Evolutionary conservation across 352 stramenopile species (phyloP), one percentile per base, ranked within the genome.

Genomic region (Phytophthora kernoviae): DNA sequence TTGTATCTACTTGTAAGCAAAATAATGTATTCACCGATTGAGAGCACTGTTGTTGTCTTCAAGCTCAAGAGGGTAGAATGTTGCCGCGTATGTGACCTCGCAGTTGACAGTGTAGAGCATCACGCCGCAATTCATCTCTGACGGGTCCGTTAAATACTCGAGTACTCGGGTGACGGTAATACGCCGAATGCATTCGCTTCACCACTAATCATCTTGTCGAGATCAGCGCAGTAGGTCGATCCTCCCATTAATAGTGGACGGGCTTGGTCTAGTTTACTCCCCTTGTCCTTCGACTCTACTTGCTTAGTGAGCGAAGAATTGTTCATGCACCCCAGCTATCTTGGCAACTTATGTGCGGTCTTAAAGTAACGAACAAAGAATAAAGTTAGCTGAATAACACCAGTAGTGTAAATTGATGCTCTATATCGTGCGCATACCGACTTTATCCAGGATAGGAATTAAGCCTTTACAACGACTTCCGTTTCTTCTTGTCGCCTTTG

Each of bases 1-100:
- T 22, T 47, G 2, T 11, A n/a, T 12, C 39, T 5, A 22, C n/a
- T 5, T 15, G n/a, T 24, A 44, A 11, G 5, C n/a, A 26, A 45
- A 45, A 24, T 15, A 26, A 27, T 41, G n/a, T 40, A 27, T 27
- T 18, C 21, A 34, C 10, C 39, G 6, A 44, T 48, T 40, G 34
- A 64, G 26, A 11, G 57, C 48, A n/a, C 22, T 65, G 27, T 52
- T 44, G 12, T 43, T 54, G 46, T 65, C 57, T 34, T 65, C 48
- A 8, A 44, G 48, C 14, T 8, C 39, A 15, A 65, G 43, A 0
- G 58, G 49, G 20, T 60, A 60, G 14, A 60, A 52, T 4, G 58
- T 34, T 9, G 15, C 20, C 18, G 9, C 33, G 27, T 44, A 43
- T 36, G 18, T 21, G 33, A 32, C 20, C 7, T 56, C 51, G 18